Conservation (phyloP, 257 asterid genomes). For the Rhazya stricta region DNA sequence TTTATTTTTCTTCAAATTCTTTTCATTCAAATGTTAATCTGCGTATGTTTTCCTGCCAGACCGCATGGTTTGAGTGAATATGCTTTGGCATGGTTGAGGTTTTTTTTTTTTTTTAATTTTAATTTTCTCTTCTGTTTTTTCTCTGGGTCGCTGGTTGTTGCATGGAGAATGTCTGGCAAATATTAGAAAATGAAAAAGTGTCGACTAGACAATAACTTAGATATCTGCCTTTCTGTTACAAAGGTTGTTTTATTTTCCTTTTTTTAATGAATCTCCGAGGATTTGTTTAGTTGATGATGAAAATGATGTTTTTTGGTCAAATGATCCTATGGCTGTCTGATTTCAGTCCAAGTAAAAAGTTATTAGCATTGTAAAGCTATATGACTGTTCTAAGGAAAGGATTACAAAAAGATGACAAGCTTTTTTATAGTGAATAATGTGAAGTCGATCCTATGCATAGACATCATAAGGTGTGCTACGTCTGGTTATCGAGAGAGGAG, state of each 20-base stretch:
- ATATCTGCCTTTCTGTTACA: not conserved
- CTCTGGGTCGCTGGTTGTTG: not conserved
- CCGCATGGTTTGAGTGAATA: not conserved
- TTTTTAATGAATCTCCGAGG: too few species aligned
- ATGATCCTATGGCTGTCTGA: not conserved
- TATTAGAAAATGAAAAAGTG: not conserved
- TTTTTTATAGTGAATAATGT: too few species aligned
- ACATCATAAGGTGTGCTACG: too few species aligned
- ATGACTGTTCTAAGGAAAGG: not conserved
- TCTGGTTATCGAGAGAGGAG: too few species aligned
- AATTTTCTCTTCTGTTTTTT: not conserved
- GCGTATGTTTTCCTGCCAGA: not conserved
- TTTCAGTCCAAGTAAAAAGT: not conserved
- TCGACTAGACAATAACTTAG: not conserved
- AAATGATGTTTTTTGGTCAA: too few species aligned
- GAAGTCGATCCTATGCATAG: too few species aligned
- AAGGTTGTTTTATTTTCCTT: not conserved
- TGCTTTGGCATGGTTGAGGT: not conserved
- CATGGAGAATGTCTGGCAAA: not conserved
- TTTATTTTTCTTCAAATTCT: not conserved
- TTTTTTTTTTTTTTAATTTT: not conserved
- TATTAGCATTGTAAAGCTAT: too few species aligned
- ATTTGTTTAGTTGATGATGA: too few species aligned
- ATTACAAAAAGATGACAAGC: not conserved
- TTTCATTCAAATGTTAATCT: not conserved